Evolutionary conservation across 1,284 basidiomycete genomes (phyloP).

Genomic region (Malassezia obtusa): DNA sequence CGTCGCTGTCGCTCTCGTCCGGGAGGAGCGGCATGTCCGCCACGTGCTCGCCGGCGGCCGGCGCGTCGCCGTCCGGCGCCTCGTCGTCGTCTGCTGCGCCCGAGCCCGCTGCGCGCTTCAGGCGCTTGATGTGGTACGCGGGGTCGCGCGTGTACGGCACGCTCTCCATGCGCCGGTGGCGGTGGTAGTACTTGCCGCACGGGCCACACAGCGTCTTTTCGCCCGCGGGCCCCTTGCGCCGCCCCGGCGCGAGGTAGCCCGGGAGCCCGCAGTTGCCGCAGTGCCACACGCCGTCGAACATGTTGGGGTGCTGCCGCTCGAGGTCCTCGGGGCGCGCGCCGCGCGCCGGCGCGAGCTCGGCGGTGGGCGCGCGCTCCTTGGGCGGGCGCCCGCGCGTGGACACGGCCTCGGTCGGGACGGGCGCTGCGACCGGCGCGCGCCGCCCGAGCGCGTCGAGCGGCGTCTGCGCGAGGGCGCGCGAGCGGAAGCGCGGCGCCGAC

Average conservation of each 20-base stretch:
- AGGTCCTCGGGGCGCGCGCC: conserved; percentile 34
- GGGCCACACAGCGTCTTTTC: conserved; percentile 81
- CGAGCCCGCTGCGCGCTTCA: no score
- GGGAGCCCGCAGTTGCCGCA: conserved; percentile 47
- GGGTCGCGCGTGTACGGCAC: conserved; percentile 40
- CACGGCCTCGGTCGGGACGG: neutral
- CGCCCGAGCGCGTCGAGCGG: neutral
- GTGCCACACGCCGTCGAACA: conserved; percentile 44
- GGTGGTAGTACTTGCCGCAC: conserved; percentile 61
- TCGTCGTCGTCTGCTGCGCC: neutral
- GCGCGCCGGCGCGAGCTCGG: neutral
- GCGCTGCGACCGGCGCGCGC: neutral
- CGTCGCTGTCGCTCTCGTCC: conserved; percentile 8
- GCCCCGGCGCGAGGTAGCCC: conserved; percentile 29
- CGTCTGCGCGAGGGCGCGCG: neutral
- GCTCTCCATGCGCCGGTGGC: conserved; percentile 33
- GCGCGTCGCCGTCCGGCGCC: neutral
- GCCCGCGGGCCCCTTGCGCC: conserved; percentile 69
- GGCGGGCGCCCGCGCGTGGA: neutral
- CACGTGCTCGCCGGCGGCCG: no score
- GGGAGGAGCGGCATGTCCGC: neutral
- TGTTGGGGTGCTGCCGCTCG: conserved; percentile 40
- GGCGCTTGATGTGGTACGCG: conserved; percentile 22
- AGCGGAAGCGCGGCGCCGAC: neutral
- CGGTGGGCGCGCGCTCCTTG: neutral